Percentiles rank a stretch among this genome's conserved stretches.
These are phyloP conservation scores for Fusarium subtropicale DNA, from an alignment of 2,329 filamentous ascomycete species.

Conservation along the genomic window DNA sequence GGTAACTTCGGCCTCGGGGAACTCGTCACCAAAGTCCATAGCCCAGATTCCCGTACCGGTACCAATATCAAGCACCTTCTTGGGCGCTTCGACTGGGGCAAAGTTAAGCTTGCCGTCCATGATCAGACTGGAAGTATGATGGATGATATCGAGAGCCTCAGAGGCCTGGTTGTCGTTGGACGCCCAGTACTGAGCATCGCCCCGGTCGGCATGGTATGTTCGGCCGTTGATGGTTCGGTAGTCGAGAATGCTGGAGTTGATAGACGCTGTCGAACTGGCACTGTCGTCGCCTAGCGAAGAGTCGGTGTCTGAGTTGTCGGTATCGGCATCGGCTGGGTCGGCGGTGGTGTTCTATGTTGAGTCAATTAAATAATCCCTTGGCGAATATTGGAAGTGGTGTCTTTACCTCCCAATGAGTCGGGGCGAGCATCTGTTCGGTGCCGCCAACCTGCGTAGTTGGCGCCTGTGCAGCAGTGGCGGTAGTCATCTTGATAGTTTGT, in stretches of 20 bases:
- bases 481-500: slow-evolving; percentile 6
- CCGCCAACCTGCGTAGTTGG: not conserved
- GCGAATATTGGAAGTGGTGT: too few relatives aligned
- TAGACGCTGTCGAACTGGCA: slow-evolving; percentile 28
- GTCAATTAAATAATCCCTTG: not conserved
- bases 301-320: slow-evolving; percentile 15
- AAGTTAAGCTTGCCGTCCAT: slow-evolving; percentile 32
- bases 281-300: slow-evolving; percentile 28
- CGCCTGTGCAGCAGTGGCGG: not conserved
- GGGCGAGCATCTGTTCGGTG: slow-evolving; percentile 21
- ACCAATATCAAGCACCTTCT: slow-evolving; percentile 33
- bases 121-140: slow-evolving; percentile 30
- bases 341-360: slow-evolving; percentile 3
- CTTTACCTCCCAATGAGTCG: slow-evolving; percentile 37
- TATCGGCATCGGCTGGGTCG: not conserved
- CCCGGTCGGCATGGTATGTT: slow-evolving; percentile 37
- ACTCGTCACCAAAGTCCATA: slow-evolving; percentile 59
- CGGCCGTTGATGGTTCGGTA: slow-evolving; percentile 40
- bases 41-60: slow-evolving; percentile 58
- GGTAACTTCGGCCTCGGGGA: slow-evolving; percentile 58
- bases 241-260: slow-evolving; percentile 39
- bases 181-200: slow-evolving; percentile 39
- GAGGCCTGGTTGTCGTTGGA: slow-evolving; percentile 37
- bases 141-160: slow-evolving; percentile 35
- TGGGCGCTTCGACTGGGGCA: slow-evolving; percentile 5